Base-by-base conservation (phyloP, 2,329 filamentous ascomycete species). In the Akanthomyces muscarius region DNA sequence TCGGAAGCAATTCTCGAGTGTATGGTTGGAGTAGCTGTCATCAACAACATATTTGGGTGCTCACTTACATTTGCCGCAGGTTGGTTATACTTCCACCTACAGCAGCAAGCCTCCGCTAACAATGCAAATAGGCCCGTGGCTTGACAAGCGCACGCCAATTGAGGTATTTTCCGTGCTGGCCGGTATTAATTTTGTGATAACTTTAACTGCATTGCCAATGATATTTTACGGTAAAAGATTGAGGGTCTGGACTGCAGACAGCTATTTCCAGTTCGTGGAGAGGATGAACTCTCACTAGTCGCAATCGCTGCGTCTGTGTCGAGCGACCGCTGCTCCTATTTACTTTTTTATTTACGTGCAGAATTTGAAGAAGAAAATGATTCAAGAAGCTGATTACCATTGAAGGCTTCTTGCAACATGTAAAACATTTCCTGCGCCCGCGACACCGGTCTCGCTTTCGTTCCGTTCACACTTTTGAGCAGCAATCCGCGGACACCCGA, bases 1-100 rank as follows among this genome's bases (percentile, higher is more conserved):
- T 81, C 82, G 0, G 82, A 83, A 41, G 83, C 83, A 77, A 78
- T 85, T 6, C 72, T 85, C 3, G 82, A 85, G 66, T 83, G 83
- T 33, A 85, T 85, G 82, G 83, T 84, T 1, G 82, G 82, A 6
- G 82, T 85, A 1, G 78, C 81, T 2, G 80, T 84, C 23, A 83
- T 85, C 70, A 85, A 85, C 71, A 85, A 85, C 69, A 80, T 77
- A 2, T 73, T 85, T 18, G 82, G 80, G 10, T 81, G 80, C 68
- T 74, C 84, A 62, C 83, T 85, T 65, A 84, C 82, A 0, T 85
- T 85, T 65, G 76, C 58, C 8, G 58, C 58, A n/a, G 58, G 58
- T 61, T 13, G 6, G 58, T 61, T 23, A 5, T 21, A 4, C 16
- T 45, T 44, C 38, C 13, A 7, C 21, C 21, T 21, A 21, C 4